A percentile compares a stretch with the other conserved stretches of the same genome.
These are phyloP conservation scores for Phyllostachys edulis DNA, from an alignment of 176 grass and related monocot genomes.

Conservation along the genomic window DNA sequence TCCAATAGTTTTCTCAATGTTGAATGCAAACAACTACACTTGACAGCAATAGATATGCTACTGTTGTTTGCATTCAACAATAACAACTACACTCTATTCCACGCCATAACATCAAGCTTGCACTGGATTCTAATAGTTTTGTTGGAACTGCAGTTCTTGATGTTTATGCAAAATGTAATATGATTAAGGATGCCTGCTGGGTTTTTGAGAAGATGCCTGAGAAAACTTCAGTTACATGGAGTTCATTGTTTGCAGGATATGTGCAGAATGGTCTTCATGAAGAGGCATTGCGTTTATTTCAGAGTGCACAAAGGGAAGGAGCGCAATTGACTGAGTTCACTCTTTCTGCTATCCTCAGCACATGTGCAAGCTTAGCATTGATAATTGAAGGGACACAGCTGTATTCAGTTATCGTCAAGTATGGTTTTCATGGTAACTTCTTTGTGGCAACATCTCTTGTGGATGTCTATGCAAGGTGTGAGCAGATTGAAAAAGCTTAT, in stretches of 20 bases:
- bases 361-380: slow-evolving; percentile 55
- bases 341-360: slow-evolving; percentile 55
- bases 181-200: slow-evolving; percentile 53
- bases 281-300: slow-evolving; percentile 47
- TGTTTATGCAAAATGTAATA: slow-evolving; percentile 63
- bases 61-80: too few species aligned
- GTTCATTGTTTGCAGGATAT: slow-evolving; percentile 59
- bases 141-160: slow-evolving; percentile 64
- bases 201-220: slow-evolving; percentile 61
- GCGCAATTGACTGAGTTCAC: slow-evolving; percentile 57
- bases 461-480: slow-evolving; percentile 66
- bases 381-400: slow-evolving; percentile 58
- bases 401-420: slow-evolving; percentile 45
- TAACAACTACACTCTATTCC: slow-evolving; percentile 57
- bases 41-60: too few species aligned
- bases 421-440: slow-evolving; percentile 51
- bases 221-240: slow-evolving; percentile 70
- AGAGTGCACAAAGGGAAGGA: slow-evolving; percentile 38
- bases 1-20: too few species aligned
- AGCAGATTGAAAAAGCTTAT: slow-evolving; percentile 53
- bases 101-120: slow-evolving; percentile 49
- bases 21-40: too few species aligned
- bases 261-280: slow-evolving; percentile 66
- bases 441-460: slow-evolving; percentile 61
- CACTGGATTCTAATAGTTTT: slow-evolving; percentile 55